These are phyloP conservation scores for Lotus japonicus DNA, from an alignment of 306 rosid species.

Conservation along the genomic window DNA sequence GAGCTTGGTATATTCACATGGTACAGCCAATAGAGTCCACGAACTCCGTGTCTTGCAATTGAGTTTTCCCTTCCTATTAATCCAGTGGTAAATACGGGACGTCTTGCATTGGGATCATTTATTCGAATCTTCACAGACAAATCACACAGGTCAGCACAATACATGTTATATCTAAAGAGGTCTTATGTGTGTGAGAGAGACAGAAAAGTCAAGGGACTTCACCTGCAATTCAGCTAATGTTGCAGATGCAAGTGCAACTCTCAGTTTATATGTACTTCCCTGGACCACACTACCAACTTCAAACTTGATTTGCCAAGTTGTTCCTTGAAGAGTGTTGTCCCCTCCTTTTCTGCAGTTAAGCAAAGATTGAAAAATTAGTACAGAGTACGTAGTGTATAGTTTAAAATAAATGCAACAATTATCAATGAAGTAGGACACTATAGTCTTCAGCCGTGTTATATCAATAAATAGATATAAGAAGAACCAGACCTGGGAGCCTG, in stretches of 20 bases:
- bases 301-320: conserved; percentile 92
- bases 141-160: neutral
- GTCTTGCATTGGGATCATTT: conserved; percentile 50
- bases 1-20: conserved; percentile 35
- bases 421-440: neutral
- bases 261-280: conserved; percentile 46
- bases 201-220: neutral
- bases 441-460: neutral
- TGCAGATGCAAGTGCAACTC: conserved; percentile 81
- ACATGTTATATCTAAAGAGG: conserved; percentile 4
- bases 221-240: conserved; percentile 80
- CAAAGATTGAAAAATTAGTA: conserved; percentile 11
- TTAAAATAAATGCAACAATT: conserved; percentile 12
- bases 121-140: conserved; percentile 55
- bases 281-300: conserved; percentile 38
- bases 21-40: conserved; percentile 77
- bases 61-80: conserved; percentile 85
- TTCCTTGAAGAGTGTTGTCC: conserved; percentile 56
- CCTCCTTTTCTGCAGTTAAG: conserved; percentile 47
- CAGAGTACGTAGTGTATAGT: conserved; percentile 15
- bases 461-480: neutral
- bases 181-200: neutral
- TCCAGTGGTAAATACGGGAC: conserved; percentile 74
- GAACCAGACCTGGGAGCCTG: conserved; percentile 68
- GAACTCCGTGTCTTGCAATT: conserved; percentile 90